phyloP scores from a whole-genome alignment of 164 flowering plant genomes.

The Nelumbo lutea region DNA sequence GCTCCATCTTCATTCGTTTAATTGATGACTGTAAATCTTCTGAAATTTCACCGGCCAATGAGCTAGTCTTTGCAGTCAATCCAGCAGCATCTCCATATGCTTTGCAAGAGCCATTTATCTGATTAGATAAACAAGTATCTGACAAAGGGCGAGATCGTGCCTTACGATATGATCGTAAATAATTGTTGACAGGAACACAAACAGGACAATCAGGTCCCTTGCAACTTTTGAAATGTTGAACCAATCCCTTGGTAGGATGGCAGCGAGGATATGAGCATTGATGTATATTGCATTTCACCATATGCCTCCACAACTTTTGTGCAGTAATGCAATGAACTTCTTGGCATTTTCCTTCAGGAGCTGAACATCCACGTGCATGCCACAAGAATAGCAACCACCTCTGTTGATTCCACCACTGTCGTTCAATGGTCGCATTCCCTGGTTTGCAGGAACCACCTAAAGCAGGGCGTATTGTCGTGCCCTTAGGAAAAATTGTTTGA shows the following conservation, averaged over 20 bases:
- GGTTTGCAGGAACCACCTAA: conserved; percentile 28
- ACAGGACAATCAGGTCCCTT: conserved; percentile 56
- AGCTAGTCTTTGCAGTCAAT: conserved; percentile 25
- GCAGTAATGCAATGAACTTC: conserved; percentile 42
- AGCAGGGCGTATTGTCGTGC: conserved; percentile 24
- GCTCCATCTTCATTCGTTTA: conserved; percentile 79
- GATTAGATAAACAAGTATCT: conserved; percentile 25
- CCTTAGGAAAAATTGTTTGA: conserved; percentile 33
- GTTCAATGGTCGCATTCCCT: conserved; percentile 31
- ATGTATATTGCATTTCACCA: conserved; percentile 36
- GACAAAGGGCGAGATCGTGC: conserved; percentile 26
- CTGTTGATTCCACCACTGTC: conserved; percentile 41
- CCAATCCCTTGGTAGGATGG: conserved; percentile 33
- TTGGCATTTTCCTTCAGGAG: conserved; percentile 72
- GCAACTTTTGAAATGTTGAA: conserved; percentile 54
- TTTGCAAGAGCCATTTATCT: conserved; percentile 37
- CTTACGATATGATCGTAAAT: conserved; percentile 25
- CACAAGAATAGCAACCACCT: conserved; percentile 70
- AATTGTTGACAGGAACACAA: conserved; percentile 57
- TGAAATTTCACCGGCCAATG: conserved; percentile 36
- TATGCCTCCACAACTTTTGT: conserved; percentile 61
- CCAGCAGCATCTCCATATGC: conserved; percentile 30
- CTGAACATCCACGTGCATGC: conserved; percentile 80
- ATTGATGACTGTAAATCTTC: conserved; percentile 50
- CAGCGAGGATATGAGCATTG: conserved; percentile 67